phyloP scores from a whole-genome alignment of 2,329 filamentous ascomycete species.

The Colletotrichum sp. region DNA sequence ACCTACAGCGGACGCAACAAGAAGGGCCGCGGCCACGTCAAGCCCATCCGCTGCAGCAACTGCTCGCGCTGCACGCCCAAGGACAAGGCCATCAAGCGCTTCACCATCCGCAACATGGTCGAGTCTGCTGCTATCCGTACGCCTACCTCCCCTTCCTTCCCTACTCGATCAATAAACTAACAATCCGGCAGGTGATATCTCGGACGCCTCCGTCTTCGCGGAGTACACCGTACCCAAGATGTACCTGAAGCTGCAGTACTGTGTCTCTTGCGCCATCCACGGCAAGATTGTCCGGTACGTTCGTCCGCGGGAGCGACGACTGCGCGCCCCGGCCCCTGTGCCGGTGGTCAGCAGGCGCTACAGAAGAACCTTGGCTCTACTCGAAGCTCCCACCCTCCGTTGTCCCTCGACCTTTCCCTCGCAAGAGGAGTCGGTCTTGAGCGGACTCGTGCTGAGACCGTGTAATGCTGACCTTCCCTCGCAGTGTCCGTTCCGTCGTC shows the following conservation, averaged over 20 bases:
- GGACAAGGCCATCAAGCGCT: conserved; percentile 99
- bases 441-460: conserved; percentile 11
- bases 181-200: conserved; percentile 92
- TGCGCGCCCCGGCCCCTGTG: conserved; percentile 37
- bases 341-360: conserved; percentile 48
- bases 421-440: neutral
- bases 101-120: conserved; percentile 99
- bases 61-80: conserved; percentile 90
- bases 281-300: conserved; percentile 99
- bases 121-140: conserved; percentile 99
- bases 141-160: conserved; percentile 42
- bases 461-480: conserved; percentile 42
- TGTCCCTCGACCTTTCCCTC: neutral
- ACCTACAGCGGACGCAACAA: conserved; percentile 90
- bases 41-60: conserved; percentile 88
- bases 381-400: conserved; percentile 21
- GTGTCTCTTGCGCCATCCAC: conserved; percentile 99
- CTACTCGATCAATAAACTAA: neutral
- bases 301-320: conserved; percentile 65
- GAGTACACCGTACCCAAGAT: conserved; percentile 99
- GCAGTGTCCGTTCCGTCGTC: conserved; percentile 93
- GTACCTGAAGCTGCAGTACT: conserved; percentile 99
- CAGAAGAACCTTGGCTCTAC: conserved; percentile 67
- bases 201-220: conserved; percentile 97
- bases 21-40: conserved; percentile 99